phyloP scores from a whole-genome alignment of 148 eudicot species.

The Suaeda aralocaspica region DNA sequence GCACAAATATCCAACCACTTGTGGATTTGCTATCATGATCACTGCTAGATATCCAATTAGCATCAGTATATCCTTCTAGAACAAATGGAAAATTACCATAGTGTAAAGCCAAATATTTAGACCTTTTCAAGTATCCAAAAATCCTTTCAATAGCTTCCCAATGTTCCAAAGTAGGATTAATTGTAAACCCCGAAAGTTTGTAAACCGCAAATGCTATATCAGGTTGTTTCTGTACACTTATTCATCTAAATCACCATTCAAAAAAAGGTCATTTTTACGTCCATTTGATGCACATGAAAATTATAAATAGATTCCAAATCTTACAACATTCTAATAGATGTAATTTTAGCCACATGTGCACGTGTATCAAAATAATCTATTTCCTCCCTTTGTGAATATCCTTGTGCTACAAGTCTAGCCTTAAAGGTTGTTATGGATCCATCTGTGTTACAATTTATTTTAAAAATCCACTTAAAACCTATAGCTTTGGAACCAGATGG shows the following conservation, averaged over 20 bases:
- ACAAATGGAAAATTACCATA: neutral
- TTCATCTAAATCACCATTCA: constrained; percentile 5
- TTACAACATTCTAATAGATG: neutral
- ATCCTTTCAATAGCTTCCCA: constrained; percentile 1
- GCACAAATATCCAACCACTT: neutral
- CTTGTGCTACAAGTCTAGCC: too few relatives aligned
- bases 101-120: neutral
- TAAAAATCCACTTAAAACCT: too few relatives aligned
- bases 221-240: neutral
- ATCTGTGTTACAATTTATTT: too few relatives aligned
- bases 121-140: constrained; percentile 12
- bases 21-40: constrained; percentile 7
- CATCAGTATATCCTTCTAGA: too few relatives aligned
- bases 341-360: neutral
- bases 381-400: too few relatives aligned
- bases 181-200: neutral
- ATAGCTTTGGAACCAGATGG: too few relatives aligned
- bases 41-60: constrained; percentile 15
- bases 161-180: constrained; percentile 2
- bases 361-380: too few relatives aligned
- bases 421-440: too few relatives aligned
- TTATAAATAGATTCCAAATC: neutral
- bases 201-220: neutral
- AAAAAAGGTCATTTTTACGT: neutral
- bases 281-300: neutral